Base-by-base conservation (phyloP, 2,329 filamentous ascomycete species). In the Aureobasidium sp. region DNA sequence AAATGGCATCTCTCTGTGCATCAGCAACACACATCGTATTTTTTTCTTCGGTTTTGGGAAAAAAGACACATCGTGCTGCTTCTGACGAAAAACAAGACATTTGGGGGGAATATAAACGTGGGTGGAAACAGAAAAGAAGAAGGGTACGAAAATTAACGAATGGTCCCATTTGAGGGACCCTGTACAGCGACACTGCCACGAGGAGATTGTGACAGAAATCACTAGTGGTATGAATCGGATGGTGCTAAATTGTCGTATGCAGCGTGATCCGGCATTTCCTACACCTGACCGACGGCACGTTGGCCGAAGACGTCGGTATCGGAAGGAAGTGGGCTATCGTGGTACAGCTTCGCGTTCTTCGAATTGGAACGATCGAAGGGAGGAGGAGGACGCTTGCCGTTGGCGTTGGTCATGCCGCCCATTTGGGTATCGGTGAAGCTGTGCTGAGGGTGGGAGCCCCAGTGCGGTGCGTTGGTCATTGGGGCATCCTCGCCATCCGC, bases 371-470 rank as follows among this genome's bases (percentile, higher is more conserved):
- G 44, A 37, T 62, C 43, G 36, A 55, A 53, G 39, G 59, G 29
- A 15, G 55, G 47, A 27, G 34, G 44, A 13, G 62, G 62, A 29
- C 64, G 44, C 51, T 66, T 64, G 29, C 62, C 65, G 36, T 66
- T 65, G 9, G 56, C 44, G 55, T 65, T 65, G 46, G 60, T 44
- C 57, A 59, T 34, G n/a, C 48, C 51, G n/a, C 32, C 27, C 55
- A 59, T 63, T 12, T 59, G 53, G n/a, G 34, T 37, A 12, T 52
- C 59, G 39, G 36, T 36, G 27, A 51, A 60, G 57, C 36, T 57
- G 50, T 29, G 63, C 27, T 62, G 51, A 43, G 47, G 29, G 48
- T 50, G 50, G 7, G 48, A 37, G 27, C 41, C 41, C 55, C 46
- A 60, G 55, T 52, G 44, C n/a, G 53, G 27, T 17, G 57, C 47